These are phyloP conservation scores for Bryum argenteum DNA, from an alignment of 225 moss, liverwort and hornwort genomes.

Conservation along the genomic window DNA sequence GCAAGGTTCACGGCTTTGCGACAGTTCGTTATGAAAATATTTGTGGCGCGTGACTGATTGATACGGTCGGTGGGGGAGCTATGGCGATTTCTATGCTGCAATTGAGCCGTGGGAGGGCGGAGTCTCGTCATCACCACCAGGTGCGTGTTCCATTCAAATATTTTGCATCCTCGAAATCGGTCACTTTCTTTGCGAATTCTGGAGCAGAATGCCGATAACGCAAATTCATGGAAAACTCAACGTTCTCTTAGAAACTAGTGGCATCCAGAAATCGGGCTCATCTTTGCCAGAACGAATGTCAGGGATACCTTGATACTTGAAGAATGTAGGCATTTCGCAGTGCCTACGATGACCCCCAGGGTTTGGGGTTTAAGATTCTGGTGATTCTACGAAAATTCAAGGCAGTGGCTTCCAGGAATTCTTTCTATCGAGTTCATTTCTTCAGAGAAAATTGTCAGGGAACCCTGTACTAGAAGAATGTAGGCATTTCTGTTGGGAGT, in stretches of 20 bases:
- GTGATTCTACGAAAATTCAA: no score
- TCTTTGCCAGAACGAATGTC: neutral
- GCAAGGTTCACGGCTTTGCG: neutral
- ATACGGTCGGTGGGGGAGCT: neutral
- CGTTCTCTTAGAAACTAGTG: neutral
- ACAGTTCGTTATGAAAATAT: no score
- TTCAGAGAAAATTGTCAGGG: no score
- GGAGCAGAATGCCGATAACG: no score
- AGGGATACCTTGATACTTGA: neutral
- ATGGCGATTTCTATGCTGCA: slow-evolving; percentile 32
- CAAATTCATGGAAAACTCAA: neutral
- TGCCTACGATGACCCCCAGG: neutral
- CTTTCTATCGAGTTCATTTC: no score
- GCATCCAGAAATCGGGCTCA: neutral
- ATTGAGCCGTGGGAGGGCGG: slow-evolving; percentile 12
- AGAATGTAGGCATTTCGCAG: neutral
- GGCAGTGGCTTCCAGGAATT: no score
- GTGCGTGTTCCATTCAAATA: neutral
- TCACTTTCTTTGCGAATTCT: no score
- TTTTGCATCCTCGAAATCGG: no score
- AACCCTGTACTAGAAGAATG: no score
- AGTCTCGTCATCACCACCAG: neutral
- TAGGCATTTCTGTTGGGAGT: neutral
- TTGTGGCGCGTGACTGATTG: neutral
- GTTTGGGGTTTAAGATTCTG: neutral